Conservation (phyloP, 108 stramenopile genomes). For the Skeletonema tropicum region DNA sequence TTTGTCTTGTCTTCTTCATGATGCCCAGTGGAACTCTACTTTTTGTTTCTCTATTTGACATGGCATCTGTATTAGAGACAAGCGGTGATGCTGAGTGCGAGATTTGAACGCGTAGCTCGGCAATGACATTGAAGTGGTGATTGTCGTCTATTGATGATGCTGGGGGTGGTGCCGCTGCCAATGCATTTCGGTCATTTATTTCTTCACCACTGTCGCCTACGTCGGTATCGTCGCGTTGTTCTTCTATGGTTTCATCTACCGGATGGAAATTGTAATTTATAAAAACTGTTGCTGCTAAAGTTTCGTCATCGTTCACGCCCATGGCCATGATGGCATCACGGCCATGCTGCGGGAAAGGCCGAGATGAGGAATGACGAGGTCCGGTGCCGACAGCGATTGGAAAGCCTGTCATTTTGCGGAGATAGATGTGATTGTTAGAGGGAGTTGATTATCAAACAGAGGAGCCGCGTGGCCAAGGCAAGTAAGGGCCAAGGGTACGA, state of each 20-base stretch:
- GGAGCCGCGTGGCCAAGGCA: too few species aligned
- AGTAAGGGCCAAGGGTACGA: too few species aligned
- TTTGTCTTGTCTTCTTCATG: conserved; percentile 18
- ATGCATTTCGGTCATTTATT: conserved; percentile 5
- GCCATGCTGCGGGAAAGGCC: conserved; percentile 20
- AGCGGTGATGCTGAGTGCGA: conserved; percentile 27
- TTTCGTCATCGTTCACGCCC: conserved; percentile 45
- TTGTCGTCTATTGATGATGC: not conserved
- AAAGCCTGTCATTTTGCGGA: conserved; percentile 16
- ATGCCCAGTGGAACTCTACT: conserved; percentile 42
- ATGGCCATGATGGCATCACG: conserved; percentile 37
- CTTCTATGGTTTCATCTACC: not conserved
- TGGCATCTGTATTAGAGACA: conserved; percentile 28
- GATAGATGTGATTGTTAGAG: too few species aligned
- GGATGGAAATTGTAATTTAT: conserved; percentile 37
- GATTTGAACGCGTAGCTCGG: conserved; percentile 49
- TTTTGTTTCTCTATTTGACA: conserved; percentile 45
- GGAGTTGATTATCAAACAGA: too few species aligned
- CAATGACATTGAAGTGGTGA: conserved; percentile 31
- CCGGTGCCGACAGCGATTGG: conserved; percentile 45
- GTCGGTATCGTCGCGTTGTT: not conserved
- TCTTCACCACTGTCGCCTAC: not conserved
- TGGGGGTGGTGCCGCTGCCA: not conserved
- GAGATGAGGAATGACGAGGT: conserved; percentile 36
- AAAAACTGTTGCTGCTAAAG: conserved; percentile 35